Conservation (phyloP, 352 stramenopile genomes). For the Pythium phragmiticola region DNA sequence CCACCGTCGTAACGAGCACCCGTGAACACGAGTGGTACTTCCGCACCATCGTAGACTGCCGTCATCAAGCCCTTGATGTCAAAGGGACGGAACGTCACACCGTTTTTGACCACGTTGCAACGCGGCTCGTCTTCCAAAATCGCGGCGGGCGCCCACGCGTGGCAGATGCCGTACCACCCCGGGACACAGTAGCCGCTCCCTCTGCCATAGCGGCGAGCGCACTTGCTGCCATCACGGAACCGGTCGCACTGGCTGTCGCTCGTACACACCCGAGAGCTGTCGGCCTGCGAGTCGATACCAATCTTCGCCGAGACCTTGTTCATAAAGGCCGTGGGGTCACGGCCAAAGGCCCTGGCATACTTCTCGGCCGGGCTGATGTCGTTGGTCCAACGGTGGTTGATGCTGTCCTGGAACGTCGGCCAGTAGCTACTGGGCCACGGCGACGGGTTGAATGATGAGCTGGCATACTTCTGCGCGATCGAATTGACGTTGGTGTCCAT, state of each 20-base stretch:
- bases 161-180: conserved; percentile 17
- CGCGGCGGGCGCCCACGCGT: conserved; percentile 16
- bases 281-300: conserved; percentile 11
- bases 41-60: conserved; percentile 24
- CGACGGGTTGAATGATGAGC: background rate
- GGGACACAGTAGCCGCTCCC: conserved; percentile 8
- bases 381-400: conserved; percentile 44
- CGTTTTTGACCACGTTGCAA: conserved; percentile 39
- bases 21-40: conserved; percentile 40
- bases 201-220: background rate
- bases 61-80: conserved; percentile 30
- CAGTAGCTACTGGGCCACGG: conserved; percentile 45
- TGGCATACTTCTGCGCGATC: conserved; percentile 20
- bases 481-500: conserved; percentile 25
- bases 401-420: conserved; percentile 58
- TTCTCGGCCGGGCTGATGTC: conserved; percentile 25
- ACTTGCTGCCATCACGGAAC: conserved; percentile 1
- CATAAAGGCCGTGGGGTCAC: conserved; percentile 19
- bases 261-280: background rate
- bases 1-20: conserved; percentile 36
- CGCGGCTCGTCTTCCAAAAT: conserved; percentile 8
- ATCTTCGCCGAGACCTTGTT: conserved; percentile 20
- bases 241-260: conserved; percentile 8
- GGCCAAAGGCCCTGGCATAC: conserved; percentile 26
- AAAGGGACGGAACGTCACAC: conserved; percentile 25